Evolutionary conservation across 768 basidiomycete genomes (phyloP), one percentile per base, ranked within the genome.

Genomic region (Crassisporium funariophilum): DNA sequence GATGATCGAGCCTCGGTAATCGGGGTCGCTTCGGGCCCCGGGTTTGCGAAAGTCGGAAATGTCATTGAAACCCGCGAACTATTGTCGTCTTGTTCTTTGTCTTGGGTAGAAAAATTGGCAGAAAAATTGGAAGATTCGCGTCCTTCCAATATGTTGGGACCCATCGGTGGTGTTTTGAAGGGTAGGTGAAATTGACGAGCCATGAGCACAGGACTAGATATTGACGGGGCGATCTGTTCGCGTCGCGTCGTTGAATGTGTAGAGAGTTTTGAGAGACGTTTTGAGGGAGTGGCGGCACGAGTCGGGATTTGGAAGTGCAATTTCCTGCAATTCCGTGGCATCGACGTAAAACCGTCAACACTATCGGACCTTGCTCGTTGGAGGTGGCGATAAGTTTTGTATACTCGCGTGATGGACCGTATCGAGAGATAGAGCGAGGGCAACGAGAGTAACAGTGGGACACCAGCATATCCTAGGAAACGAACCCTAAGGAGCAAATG

Each of bases 401-500:
- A 51, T 5, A 73, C 63, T 11, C 59, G 69, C 25, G 66, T 35
- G 38, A 76, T 61, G n/a, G 76, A 74, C 24, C 61, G 59, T 19
- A 73, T 60, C 4, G 82, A 80, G 10, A 83, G 60, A 50, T 73
- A 64, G 31, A 82, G 61, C 37, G 76, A 77, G 2, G 84, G 84
- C 12, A 83, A 59, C 3, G 73, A 65, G 8, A 80, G 60, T 34
- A 79, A 44, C 46, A 83, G 69, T 0, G 83, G 75, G 5, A 74
- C 57, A 5, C 83, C 85, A 10, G 83, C 77, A 54, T 84, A 86
- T 29, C 79, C 77, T n/a, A 83, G 53, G 45, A 86, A 74, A 35
- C 84, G 79, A 22, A 79, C 72, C 85, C 85, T 86, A 17, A 36
- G 44, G 38, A 36, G 20, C 49, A 34, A 35, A 31, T n/a, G n/a